These are phyloP conservation scores for Aspergillus sclerotiicarbonarius DNA, from an alignment of 495 filamentous ascomycete species.

Conservation along the genomic window DNA sequence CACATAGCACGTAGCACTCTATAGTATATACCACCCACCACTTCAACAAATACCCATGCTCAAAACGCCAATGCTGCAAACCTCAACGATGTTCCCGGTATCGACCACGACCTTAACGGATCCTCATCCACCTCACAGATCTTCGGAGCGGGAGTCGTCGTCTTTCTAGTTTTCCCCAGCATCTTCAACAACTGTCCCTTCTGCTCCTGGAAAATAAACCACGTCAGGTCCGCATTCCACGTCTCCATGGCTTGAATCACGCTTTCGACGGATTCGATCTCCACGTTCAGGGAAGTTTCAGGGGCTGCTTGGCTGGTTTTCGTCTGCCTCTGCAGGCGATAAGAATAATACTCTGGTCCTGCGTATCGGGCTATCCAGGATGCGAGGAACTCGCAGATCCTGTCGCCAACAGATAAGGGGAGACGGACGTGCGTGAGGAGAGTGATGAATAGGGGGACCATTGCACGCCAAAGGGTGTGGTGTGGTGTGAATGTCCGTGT, in stretches of 20 bases:
- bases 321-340: neutral
- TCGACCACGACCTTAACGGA: constrained; percentile 19
- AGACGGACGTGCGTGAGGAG: constrained; percentile 40
- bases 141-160: neutral
- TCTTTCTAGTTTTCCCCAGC: constrained; percentile 4
- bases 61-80: constrained; percentile 37
- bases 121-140: constrained; percentile 9
- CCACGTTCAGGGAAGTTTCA: neutral
- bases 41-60: neutral
- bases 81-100: constrained; percentile 19
- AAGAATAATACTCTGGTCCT: constrained; percentile 36
- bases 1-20: too few species aligned
- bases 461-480: constrained; percentile 35
- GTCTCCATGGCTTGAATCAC: constrained; percentile 43
- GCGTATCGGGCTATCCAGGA: constrained; percentile 40
- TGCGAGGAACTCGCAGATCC: constrained; percentile 38
- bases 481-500: constrained; percentile 39
- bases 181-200: constrained; percentile 1
- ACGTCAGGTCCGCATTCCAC: constrained; percentile 47
- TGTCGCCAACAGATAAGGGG: constrained; percentile 35
- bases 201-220: constrained; percentile 40
- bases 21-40: neutral
- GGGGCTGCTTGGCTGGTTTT: neutral
- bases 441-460: constrained; percentile 41
- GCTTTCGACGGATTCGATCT: constrained; percentile 27